Evolutionary conservation across 2,329 filamentous ascomycete species (phyloP), one percentile per base, ranked within the genome.

Genomic region (Ceratocystis alfenasii): DNA sequence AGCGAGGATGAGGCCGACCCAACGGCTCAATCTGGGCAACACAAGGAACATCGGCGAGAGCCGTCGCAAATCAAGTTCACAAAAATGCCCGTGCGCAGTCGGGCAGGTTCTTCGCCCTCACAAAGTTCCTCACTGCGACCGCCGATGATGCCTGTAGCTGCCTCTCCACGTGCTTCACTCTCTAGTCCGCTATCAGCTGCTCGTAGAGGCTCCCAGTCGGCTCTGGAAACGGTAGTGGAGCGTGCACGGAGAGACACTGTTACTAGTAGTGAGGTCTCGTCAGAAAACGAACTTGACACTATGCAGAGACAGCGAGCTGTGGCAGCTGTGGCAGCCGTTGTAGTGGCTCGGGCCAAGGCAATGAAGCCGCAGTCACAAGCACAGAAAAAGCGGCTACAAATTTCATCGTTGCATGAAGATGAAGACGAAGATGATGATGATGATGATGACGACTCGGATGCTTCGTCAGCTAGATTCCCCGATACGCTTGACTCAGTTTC

Each of bases 1-100:
- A 93, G 88, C 71, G 89, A 94, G 63, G 88, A 92, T 28, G 88
- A 91, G 64, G 80, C 83, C 1, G 87, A 90, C 66, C 81, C 85
- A 68, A 36, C 86, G 90, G 65, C 36, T 2, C 53, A 64, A 17
- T 65, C 63, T 17, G 79, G 81, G 30, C 83, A 86, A 64, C 79
- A 81, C 68, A 67, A 36, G 22, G 65, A 67, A 25, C 66, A 67
- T 41, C 57, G 64, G 41, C 75, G 88, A 65, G 87, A 89, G 57
- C 87, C 88, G 1, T 90, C 95, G 73, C 90, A 95, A 74, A 96
- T 97, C 74, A 92, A 93, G 73, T 99, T 99, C 75, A 86, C 88
- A 62, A 97, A 97, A 76, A 93, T 96, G 89, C 93, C 94, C 0
- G 82, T 96, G 55, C 84, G 92, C 36, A 86, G 85, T 70, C 86